Base-by-base conservation (phyloP, 2,329 filamentous ascomycete genomes). In the Sodiomyces alkalinus region DNA sequence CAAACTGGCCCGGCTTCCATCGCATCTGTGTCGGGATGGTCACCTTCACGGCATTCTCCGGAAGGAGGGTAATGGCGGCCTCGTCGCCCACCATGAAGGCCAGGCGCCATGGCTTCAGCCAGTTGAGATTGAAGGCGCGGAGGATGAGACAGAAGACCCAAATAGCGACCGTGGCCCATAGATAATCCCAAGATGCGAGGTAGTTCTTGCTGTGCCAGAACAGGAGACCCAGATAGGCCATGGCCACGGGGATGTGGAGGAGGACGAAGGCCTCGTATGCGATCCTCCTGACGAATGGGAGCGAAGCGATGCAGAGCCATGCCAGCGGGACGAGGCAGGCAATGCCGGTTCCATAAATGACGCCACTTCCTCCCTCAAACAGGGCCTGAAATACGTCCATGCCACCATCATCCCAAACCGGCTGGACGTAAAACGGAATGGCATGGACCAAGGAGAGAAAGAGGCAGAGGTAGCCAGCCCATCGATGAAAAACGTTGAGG, bases 181-280 rank as follows among this genome's bases (percentile, higher is more conserved):
- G 68, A 45, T 94, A 96, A 44, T 71, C 63, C 86, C 86, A 94
- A 0, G 86, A 92, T 30, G 75, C 76, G 20, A 94, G 66, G 41
- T 80, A 92, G 52, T 94, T 93, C 52, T 86, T 80, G 43, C 81
- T 90, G 51, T 96, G 87, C 87, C 87, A 96, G 56, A 96, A 92
- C 17, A 96, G 64, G 48, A 92, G 68, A 2, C 67, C 86, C 6
- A 94, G 59, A 45, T 90, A 92, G 10, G 80, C 59, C 21, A 86
- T 68, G 1, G 82, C 77, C 7, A 83, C 77, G 0, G 87, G 85
- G 0, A 86, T 70, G 46, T 96, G 87, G 3, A 92, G 57, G 17
- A 77, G 52, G 12, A 87, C 73, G 45, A 96, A 96, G 1, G 83
- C 52, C 48, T 96, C 87, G 51, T 93, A 96, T 39, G 81, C 76